Base-by-base conservation (phyloP, 2,329 filamentous ascomycete genomes). In the Aspergillus sp. region DNA sequence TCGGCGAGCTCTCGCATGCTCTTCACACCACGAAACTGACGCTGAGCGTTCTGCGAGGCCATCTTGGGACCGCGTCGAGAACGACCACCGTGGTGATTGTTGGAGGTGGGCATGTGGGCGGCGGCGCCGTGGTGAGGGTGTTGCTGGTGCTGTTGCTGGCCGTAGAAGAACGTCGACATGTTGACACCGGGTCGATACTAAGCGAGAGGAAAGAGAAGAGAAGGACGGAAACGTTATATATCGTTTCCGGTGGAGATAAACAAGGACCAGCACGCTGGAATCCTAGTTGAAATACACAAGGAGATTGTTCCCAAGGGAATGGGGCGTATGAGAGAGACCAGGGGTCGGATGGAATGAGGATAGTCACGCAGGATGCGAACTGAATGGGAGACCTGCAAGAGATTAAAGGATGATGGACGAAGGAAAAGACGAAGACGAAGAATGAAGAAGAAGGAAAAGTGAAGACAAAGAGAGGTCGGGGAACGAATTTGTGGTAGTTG, bases 1-100 rank as follows among this genome's bases (percentile, higher is more conserved):
- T 96, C 91, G 64, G 86, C 86, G 58, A 91, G 77, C 72, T 96
- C 91, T 74, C 95, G 92, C 76, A 93, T 90, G 66, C 87, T 89
- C 68, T 89, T 88, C 50, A 92, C 88, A 59, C 88, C 87, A 58
- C 91, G 88, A 70, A 90, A 91, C 74, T 96, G 91, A 72, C 91
- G 88, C 69, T 95, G 89, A 47, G 86, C 78, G 76, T 93, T 91
- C 69, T 96, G 91, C 42, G 87, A 82, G 48, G 90, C 86, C 64
- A 94, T 80, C 65, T 92, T 85, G 55, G 91, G 89, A 41, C 88
- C 89, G 69, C 93, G 85, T 67, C 93, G 88, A 71, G 89, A 92
- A 67, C 93, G 90, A 65, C 89, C 88, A 67, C 85, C 87, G 73
- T 94, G 88, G 76, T 93, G 88, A 73, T 83, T 88, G 77, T 94